phyloP scores from a whole-genome alignment of 306 rosid genomes.

The Datisca glomerata region DNA sequence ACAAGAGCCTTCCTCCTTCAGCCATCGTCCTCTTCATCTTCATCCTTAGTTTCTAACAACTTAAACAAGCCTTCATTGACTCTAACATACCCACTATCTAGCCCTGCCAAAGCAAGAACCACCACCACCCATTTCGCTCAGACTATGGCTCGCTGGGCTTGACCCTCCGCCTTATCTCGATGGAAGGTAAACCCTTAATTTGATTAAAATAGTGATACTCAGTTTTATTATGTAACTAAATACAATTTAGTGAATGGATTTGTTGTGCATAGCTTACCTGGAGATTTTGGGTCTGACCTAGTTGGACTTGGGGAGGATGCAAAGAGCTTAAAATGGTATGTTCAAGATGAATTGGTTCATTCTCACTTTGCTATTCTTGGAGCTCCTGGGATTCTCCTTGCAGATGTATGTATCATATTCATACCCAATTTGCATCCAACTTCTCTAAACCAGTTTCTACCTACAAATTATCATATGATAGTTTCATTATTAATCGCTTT shows the following conservation, averaged over 20 bases:
- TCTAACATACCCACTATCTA: constrained; percentile 6
- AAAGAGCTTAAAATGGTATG: constrained; percentile 79
- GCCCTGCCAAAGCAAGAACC: constrained; percentile 19
- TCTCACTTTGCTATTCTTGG: constrained; percentile 93
- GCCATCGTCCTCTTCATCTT: constrained; percentile 26
- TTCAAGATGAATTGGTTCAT: constrained; percentile 90
- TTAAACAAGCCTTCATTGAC: constrained; percentile 14
- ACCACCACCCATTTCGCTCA: constrained; percentile 21
- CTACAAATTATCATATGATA: too few relatives aligned
- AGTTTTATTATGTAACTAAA: too few relatives aligned
- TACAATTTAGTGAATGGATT: not conserved
- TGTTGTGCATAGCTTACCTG: constrained; percentile 39
- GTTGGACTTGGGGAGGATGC: constrained; percentile 96
- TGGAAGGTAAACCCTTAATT: constrained; percentile 92
- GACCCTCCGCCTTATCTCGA: constrained; percentile 79
- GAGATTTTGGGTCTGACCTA: constrained; percentile 94
- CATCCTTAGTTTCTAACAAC: constrained; percentile 15
- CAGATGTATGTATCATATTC: constrained; percentile 58
- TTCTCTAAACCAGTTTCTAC: too few relatives aligned
- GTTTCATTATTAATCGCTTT: too few relatives aligned
- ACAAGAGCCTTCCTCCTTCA: constrained; percentile 39
- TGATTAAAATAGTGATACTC: too few relatives aligned
- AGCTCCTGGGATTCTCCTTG: constrained; percentile 71
- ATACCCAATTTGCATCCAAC: not conserved
- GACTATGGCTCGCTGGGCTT: constrained; percentile 93